Evolutionary conservation across 169 alveolate species (phyloP), one percentile per base, ranked within the genome.

Genomic region (Plasmodium knowlesi): DNA sequence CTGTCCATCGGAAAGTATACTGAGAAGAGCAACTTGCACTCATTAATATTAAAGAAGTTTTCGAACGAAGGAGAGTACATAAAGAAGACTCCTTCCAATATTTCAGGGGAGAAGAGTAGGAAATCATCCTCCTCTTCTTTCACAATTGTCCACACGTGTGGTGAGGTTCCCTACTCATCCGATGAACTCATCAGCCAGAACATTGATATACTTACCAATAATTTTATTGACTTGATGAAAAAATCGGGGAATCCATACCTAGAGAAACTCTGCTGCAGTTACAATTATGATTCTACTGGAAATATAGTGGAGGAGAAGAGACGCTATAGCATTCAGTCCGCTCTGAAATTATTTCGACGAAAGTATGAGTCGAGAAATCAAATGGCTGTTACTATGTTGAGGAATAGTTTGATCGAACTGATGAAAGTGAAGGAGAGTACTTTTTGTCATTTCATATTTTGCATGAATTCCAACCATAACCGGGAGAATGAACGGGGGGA

Each of bases 391-490:
- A 89, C 90, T 8, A 25, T 80, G 37, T 9, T 61, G 22, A 89
- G 94, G 71, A 80, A 79, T 32, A 89, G 41, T 22, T 79, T 89
- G 50, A 2, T 22, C 25, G 94, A 89, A 79, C 22, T 89, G 82
- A 28, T 37, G 10, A 89, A 89, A 32, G n/a, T 34, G 10, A 34
- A 46, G 32, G 78, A 89, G 19, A 57, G 28, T n/a, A 89, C 83
- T 0, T 89, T 72, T 61, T 89, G 94, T 32, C 94, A 89, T 34
- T 80, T 89, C 37, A 89, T 89, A 34, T 14, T 89, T 37, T 89
- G 94, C 57, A 89, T 89, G 67, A 79, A 39, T 12, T 32, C 90
- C 5, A 72, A 80, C 19, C 72, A 41, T 14, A 67, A 53, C 14
- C 72, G 81, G 41, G 57, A 16, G 5, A 74, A 22, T 1, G 22